Percentiles rank a stretch among this genome's conserved stretches.
These are phyloP conservation scores for Candida cerambycidarum DNA, from an alignment of 805 yeast species.

Conservation along the genomic window DNA sequence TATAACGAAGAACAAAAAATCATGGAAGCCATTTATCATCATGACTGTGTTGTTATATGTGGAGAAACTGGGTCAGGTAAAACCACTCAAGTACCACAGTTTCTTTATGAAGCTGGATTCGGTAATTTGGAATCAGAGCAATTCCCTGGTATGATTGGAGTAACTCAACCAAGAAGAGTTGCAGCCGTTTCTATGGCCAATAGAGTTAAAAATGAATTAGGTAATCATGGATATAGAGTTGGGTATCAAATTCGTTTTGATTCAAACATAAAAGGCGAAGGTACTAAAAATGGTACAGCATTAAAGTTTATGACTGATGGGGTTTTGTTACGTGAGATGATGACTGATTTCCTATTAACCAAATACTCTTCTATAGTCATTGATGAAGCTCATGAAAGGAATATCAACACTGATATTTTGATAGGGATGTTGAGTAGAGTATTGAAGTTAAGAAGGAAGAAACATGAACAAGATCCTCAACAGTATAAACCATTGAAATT, in stretches of 20 bases:
- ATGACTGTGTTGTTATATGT: constrained; percentile 86
- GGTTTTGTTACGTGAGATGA: constrained; percentile 89
- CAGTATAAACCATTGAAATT: constrained; percentile 67
- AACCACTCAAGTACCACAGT: constrained; percentile 97
- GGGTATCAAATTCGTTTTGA: constrained; percentile 86
- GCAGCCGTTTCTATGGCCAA: constrained; percentile 91
- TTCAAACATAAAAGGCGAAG: constrained; percentile 55
- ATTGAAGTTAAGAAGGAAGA: constrained; percentile 63
- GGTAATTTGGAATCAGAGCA: constrained; percentile 59
- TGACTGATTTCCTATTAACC: constrained; percentile 75
- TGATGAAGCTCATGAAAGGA: constrained; percentile 98
- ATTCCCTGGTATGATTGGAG: constrained; percentile 88
- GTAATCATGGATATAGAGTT: constrained; percentile 66
- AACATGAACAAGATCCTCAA: constrained; percentile 46
- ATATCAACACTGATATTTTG: constrained; percentile 90
- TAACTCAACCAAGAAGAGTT: constrained; percentile 94
- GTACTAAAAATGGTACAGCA: constrained; percentile 51
- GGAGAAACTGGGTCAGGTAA: constrained; percentile 99
- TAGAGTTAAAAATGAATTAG: constrained; percentile 75
- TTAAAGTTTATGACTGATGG: constrained; percentile 94
- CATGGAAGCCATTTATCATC: constrained; percentile 94
- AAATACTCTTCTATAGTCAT: constrained; percentile 86
- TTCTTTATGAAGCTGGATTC: constrained; percentile 88
- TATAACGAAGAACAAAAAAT: constrained; percentile 86
- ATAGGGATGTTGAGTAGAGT: constrained; percentile 94